A percentile compares a stretch with the other conserved stretches of the same genome.
These are phyloP conservation scores for Hyaloscypha finlandica DNA, from an alignment of 495 filamentous ascomycete species.

Conservation along the genomic window DNA sequence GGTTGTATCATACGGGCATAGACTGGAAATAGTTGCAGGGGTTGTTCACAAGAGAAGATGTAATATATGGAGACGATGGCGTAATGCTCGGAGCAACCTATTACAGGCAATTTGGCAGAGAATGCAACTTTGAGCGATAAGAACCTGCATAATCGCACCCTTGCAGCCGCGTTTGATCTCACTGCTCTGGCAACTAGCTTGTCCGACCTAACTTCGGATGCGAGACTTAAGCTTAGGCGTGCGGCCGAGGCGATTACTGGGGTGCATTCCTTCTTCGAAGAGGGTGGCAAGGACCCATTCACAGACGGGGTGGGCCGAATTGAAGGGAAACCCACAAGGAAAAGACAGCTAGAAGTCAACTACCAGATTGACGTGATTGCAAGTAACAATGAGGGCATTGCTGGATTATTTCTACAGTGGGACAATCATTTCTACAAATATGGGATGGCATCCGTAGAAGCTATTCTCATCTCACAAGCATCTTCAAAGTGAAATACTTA, in stretches of 20 bases:
- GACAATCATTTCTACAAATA: background rate
- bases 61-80: slow-evolving; percentile 9
- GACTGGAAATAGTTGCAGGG: background rate
- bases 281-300: background rate
- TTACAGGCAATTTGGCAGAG: background rate
- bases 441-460: background rate
- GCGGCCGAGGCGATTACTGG: background rate
- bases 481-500: too few relatives aligned
- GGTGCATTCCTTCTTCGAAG: background rate
- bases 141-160: background rate
- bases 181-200: background rate
- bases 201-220: background rate
- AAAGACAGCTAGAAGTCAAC: background rate
- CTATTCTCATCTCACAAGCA: background rate
- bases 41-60: slow-evolving; percentile 1
- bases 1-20: background rate
- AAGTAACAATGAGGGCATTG: background rate
- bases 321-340: background rate
- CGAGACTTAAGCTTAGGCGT: background rate
- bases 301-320: background rate
- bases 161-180: background rate
- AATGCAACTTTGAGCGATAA: background rate
- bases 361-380: background rate
- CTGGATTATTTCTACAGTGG: background rate
- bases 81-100: slow-evolving; percentile 5